Percentiles rank a stretch among this genome's conserved stretches.
These are phyloP conservation scores for Tremella mesenterica DNA, from an alignment of 768 basidiomycete species.

Conservation along the genomic window DNA sequence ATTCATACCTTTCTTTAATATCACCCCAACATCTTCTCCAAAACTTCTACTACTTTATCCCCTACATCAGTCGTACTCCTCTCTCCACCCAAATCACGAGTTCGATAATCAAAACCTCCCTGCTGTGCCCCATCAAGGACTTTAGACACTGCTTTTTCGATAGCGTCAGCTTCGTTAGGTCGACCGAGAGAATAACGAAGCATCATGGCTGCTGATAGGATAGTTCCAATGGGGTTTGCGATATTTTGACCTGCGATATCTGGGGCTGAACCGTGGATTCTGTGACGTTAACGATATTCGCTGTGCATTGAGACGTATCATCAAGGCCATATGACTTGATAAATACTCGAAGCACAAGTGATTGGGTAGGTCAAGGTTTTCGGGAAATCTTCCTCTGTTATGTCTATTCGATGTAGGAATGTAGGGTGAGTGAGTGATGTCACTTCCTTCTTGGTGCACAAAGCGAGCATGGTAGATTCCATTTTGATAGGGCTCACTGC, in stretches of 20 bases:
- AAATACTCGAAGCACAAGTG: too few relatives aligned
- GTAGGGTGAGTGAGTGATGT: too few relatives aligned
- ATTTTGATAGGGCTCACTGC: too few relatives aligned
- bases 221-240: conserved; percentile 90
- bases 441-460: too few relatives aligned
- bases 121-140: conserved; percentile 62
- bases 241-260: conserved; percentile 91
- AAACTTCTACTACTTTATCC: conserved; percentile 65
- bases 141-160: conserved; percentile 84
- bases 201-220: conserved; percentile 86
- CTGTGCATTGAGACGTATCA: not conserved
- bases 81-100: conserved; percentile 77
- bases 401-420: too few relatives aligned
- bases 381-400: too few relatives aligned
- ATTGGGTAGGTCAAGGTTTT: too few relatives aligned
- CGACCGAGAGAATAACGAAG: conserved; percentile 88
- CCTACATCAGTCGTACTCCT: conserved; percentile 71
- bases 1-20: too few relatives aligned
- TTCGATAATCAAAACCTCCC: conserved; percentile 71
- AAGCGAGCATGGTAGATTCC: too few relatives aligned
- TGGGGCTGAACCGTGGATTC: conserved; percentile 84
- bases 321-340: too few relatives aligned
- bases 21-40: conserved; percentile 52
- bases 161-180: conserved; percentile 69
- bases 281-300: not conserved